Percentiles rank a stretch among this genome's conserved stretches.
phyloP scores from a whole-genome alignment of 129 eudicot species.

The Flaveria linearis region DNA sequence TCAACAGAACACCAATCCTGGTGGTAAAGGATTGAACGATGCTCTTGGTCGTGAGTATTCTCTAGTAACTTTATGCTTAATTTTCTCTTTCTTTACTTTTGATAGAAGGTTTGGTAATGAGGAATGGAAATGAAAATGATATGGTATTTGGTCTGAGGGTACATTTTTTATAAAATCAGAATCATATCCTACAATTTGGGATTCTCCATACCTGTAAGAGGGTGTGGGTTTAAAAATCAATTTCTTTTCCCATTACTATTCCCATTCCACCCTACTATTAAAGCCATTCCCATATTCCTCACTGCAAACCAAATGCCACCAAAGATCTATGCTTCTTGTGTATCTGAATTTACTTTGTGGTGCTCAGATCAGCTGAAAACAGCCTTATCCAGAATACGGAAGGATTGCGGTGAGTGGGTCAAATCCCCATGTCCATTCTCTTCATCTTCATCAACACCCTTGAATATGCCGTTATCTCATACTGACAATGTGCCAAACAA shows the following conservation, averaged over 20 bases:
- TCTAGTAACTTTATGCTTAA: neutral
- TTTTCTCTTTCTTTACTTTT: neutral
- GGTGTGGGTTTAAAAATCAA: neutral
- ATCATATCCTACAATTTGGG: neutral
- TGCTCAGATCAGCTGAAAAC: constrained; percentile 73
- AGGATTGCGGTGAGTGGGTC: constrained; percentile 87
- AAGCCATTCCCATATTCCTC: neutral
- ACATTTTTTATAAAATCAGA: neutral
- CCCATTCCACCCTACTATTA: neutral
- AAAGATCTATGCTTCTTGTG: constrained; percentile 21
- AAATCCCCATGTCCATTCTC: constrained; percentile 50
- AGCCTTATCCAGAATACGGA: constrained; percentile 71
- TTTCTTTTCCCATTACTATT: neutral
- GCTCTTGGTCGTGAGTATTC: constrained; percentile 65
- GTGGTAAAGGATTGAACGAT: constrained; percentile 63
- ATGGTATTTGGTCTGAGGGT: constrained; percentile 15
- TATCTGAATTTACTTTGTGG: constrained; percentile 29
- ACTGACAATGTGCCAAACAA: constrained; percentile 59
- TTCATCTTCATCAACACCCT: constrained; percentile 51
- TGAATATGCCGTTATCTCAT: constrained; percentile 52
- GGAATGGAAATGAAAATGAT: constrained; percentile 5
- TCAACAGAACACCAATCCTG: constrained; percentile 50
- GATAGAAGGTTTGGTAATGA: constrained; percentile 2
- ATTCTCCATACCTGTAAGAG: neutral
- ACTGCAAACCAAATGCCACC: neutral